Conservation (phyloP, 1,139 yeast genomes). For the Meyerozyma carpophila region DNA sequence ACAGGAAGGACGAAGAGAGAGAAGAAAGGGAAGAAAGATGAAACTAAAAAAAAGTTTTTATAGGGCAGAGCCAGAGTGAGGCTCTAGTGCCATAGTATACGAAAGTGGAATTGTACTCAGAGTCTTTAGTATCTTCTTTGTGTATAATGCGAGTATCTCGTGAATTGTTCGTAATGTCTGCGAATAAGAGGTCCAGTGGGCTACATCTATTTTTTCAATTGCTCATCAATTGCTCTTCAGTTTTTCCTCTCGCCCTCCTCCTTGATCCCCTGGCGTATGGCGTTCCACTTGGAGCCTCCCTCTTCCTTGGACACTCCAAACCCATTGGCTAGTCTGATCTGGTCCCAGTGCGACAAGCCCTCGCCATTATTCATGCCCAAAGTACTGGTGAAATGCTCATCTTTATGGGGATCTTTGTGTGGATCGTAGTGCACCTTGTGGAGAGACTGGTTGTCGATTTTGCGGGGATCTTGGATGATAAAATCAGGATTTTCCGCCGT, state of each 20-base stretch:
- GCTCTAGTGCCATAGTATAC: too few relatives aligned
- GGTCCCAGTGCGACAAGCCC: slow-evolving; percentile 24
- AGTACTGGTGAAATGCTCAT: slow-evolving; percentile 6
- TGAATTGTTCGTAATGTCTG: too few relatives aligned
- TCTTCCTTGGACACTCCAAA: slow-evolving; percentile 7
- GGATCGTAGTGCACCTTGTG: slow-evolving; percentile 27
- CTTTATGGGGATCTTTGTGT: slow-evolving; percentile 16
- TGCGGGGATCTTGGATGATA: slow-evolving; percentile 35
- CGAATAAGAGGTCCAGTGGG: too few relatives aligned
- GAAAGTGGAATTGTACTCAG: too few relatives aligned
- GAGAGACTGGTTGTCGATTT: slow-evolving; percentile 16
- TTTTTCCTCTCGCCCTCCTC: background rate
- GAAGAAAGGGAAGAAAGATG: background rate
- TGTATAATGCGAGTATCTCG: too few relatives aligned
- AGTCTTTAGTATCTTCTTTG: too few relatives aligned
- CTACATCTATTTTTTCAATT: too few relatives aligned
- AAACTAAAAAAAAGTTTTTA: background rate
- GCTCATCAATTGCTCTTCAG: background rate
- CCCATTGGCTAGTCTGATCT: slow-evolving; percentile 27
- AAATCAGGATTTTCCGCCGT: slow-evolving; percentile 30
- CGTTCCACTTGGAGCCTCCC: background rate
- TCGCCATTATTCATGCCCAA: slow-evolving; percentile 6
- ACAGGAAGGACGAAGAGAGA: background rate
- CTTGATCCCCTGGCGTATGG: slow-evolving; percentile 1
- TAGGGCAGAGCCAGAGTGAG: background rate